Evolutionary conservation across 768 basidiomycete species (phyloP), one percentile per base, ranked within the genome.

Genomic region (Cytidiella melzeri): DNA sequence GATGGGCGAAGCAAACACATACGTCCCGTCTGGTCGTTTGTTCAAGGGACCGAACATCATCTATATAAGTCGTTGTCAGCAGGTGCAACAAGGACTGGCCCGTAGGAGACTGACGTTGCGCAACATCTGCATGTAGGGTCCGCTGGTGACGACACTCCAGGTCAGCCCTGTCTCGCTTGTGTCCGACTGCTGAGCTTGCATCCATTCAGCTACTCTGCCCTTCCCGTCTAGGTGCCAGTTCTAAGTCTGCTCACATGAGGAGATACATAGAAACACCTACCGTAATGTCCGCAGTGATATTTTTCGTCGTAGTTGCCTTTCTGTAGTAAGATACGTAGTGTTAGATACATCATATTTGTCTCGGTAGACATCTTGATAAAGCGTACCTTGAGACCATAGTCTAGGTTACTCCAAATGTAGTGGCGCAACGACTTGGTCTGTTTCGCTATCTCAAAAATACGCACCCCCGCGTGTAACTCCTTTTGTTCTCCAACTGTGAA

Each of bases 181-280:
- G 20, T 49, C 61, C 3, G 67, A 66, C 10, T 64, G 61, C 52
- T 72, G 73, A 4, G 58, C 56, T 46, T 65, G 56, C 47, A 73
- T 56, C 43, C 61, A 73, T 23, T 73, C 72, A 7, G 59, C 60
- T 1, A 73, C 67, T n/a, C 67, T 64, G 0, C 70, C 72, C 57
- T 73, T 73, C 2, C 57, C 71, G 46, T 74, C 70, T 54, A 67
- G 60, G 49, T 73, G 72, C 37, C n/a, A n/a, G n/a, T n/a, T n/a
- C n/a, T n/a, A n/a, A n/a, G n/a, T n/a, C n/a, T n/a, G n/a, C n/a
- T n/a, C n/a, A n/a, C n/a, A n/a, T n/a, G n/a, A n/a, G n/a, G n/a
- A n/a, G n/a, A n/a, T n/a, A n/a, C n/a, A n/a, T n/a, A n/a, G n/a
- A n/a, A n/a, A 71, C 69, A 24, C n/a, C n/a, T n/a, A n/a, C n/a